These are phyloP conservation scores for Populus hybrid DNA, from an alignment of 441 rosid genomes.

Conservation along the genomic window DNA sequence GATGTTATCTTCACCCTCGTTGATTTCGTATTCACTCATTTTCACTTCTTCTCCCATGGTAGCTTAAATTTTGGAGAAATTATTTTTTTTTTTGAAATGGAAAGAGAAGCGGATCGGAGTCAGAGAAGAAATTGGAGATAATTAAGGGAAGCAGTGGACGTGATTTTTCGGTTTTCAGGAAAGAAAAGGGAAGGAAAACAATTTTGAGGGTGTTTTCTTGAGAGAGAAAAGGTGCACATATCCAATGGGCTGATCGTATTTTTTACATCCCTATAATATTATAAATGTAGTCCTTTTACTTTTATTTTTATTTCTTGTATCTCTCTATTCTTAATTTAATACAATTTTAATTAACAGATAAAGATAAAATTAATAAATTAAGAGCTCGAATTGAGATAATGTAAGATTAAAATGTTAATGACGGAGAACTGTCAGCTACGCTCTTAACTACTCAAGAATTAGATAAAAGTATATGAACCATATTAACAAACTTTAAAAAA, in stretches of 20 bases:
- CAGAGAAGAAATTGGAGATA: slow-evolving; percentile 20
- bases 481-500: slow-evolving; percentile 29
- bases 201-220: neutral
- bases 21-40: slow-evolving; percentile 51
- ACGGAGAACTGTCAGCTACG: neutral
- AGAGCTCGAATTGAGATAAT: neutral
- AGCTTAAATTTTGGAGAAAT: neutral
- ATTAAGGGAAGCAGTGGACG: slow-evolving; percentile 17
- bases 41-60: slow-evolving; percentile 77
- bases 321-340: neutral
- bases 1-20: slow-evolving; percentile 17
- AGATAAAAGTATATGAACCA: neutral
- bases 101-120: slow-evolving; percentile 16
- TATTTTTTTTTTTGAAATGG: neutral
- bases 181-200: slow-evolving; percentile 11
- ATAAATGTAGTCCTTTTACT: neutral
- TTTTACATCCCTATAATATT: neutral
- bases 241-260: neutral
- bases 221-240: neutral
- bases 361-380: neutral
- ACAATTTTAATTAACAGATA: neutral
- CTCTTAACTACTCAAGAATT: neutral
- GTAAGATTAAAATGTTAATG: neutral
- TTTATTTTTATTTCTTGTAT: neutral
- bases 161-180: slow-evolving; percentile 22